phyloP scores from a whole-genome alignment of 2,329 filamentous ascomycete genomes.

The Trichoderma lentiforme region DNA sequence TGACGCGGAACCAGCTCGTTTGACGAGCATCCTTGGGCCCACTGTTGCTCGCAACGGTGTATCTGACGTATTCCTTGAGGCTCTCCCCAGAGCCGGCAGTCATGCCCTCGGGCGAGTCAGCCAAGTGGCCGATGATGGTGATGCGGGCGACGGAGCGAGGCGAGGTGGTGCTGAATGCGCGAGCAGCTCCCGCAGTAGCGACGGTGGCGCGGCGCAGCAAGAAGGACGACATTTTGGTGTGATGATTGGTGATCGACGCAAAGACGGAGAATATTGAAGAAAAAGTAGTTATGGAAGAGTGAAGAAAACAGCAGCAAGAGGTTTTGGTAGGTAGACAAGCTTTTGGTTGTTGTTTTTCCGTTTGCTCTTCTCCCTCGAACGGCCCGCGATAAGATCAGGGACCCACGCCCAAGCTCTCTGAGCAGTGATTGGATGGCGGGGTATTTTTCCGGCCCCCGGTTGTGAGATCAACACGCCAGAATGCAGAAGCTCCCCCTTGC shows the following conservation, averaged over 20 bases:
- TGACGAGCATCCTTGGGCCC: constrained; percentile 67
- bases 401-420: constrained; percentile 4
- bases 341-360: background rate
- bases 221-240: constrained; percentile 50
- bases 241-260: background rate
- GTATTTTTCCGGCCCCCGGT: background rate
- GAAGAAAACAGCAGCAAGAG: background rate
- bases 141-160: constrained; percentile 70
- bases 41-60: constrained; percentile 66
- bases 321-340: no score
- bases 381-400: constrained; percentile 3
- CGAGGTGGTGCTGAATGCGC: constrained; percentile 73
- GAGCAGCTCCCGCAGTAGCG: constrained; percentile 48
- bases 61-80: constrained; percentile 66
- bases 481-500: background rate
- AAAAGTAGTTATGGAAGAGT: background rate
- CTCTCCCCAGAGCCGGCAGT: constrained; percentile 60
- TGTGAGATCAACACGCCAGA: background rate
- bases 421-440: constrained; percentile 5
- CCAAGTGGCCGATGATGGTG: constrained; percentile 82
- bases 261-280: no score
- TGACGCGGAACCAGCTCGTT: constrained; percentile 82
- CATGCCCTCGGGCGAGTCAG: constrained; percentile 70
- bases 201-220: constrained; percentile 52
- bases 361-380: constrained; percentile 1